These are phyloP conservation scores for Collybia nuda DNA, from an alignment of 768 basidiomycete species.

Conservation along the genomic window DNA sequence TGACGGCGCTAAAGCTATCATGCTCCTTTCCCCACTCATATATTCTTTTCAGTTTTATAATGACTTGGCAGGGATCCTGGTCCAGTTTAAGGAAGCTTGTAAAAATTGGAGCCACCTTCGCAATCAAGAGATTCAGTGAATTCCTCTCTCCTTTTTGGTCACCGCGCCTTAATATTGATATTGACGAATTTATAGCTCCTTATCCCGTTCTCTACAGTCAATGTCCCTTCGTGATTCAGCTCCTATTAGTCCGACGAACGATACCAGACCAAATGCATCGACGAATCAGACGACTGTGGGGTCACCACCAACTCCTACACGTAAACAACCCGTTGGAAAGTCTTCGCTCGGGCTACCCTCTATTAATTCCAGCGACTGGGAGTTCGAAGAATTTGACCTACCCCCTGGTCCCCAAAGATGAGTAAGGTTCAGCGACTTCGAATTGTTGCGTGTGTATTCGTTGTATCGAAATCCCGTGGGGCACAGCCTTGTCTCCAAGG, in stretches of 20 bases:
- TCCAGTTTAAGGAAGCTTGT: slow-evolving; percentile 75
- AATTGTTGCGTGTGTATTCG: too few species aligned
- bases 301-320: slow-evolving; percentile 6
- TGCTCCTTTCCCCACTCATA: neutral
- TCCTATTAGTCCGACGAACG: neutral
- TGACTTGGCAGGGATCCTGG: slow-evolving; percentile 70
- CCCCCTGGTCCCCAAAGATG: slow-evolving; percentile 36
- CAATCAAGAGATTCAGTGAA: slow-evolving; percentile 76
- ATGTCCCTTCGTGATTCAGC: slow-evolving; percentile 20
- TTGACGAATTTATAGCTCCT: slow-evolving; percentile 28
- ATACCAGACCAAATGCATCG: slow-evolving; percentile 7
- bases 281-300: slow-evolving; percentile 1
- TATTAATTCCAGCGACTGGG: slow-evolving; percentile 52
- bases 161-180: slow-evolving; percentile 5
- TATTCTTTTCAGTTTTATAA: slow-evolving; percentile 75
- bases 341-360: slow-evolving; percentile 42
- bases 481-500: too few species aligned
- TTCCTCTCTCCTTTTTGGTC: neutral
- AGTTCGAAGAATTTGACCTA: slow-evolving; percentile 46
- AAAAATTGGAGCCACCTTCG: slow-evolving; percentile 72
- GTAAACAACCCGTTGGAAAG: slow-evolving; percentile 19
- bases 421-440: too few species aligned
- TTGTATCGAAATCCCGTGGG: too few species aligned
- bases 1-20: slow-evolving; percentile 22
- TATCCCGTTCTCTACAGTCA: slow-evolving; percentile 37